Evolutionary conservation across 2,329 filamentous ascomycete species (phyloP).

Genomic region (Trichoderma afroharzianum): DNA sequence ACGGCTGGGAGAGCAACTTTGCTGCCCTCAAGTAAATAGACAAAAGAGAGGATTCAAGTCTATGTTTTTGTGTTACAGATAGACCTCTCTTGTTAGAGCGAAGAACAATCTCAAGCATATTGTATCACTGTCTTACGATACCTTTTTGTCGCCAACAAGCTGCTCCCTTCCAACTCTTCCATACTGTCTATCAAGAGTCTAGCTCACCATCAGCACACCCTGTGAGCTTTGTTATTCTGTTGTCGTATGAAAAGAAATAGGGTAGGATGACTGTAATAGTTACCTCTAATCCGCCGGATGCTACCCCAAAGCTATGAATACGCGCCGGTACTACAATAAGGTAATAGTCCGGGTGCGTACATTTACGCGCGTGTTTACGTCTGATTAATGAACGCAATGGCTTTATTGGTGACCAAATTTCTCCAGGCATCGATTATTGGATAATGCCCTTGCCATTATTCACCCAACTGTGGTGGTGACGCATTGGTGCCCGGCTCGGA

Average conservation of each 20-base stretch:
- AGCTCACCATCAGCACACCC: too few species aligned
- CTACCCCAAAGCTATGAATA: too few species aligned
- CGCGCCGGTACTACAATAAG: neutral
- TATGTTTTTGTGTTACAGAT: accelerated
- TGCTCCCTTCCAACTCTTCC: neutral
- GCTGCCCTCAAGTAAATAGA: neutral
- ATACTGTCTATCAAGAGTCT: neutral
- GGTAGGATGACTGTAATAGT: neutral
- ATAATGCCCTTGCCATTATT: neutral
- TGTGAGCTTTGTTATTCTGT: neutral
- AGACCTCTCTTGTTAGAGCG: accelerated
- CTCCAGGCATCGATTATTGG: neutral
- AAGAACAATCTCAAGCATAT: neutral
- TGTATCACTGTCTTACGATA: neutral
- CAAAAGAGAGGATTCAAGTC: neutral
- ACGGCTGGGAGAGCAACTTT: neutral
- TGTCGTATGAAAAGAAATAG: neutral
- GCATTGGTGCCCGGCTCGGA: neutral
- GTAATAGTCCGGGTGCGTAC: neutral
- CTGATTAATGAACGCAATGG: neutral
- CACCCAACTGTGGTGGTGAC: neutral
- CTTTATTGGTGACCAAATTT: neutral
- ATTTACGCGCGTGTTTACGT: neutral
- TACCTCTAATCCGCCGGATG: neutral
- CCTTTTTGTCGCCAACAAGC: too few species aligned